These are phyloP conservation scores for Herpomyces periplanetae DNA, from an alignment of 2,329 filamentous ascomycete genomes.

Conservation along the genomic window DNA sequence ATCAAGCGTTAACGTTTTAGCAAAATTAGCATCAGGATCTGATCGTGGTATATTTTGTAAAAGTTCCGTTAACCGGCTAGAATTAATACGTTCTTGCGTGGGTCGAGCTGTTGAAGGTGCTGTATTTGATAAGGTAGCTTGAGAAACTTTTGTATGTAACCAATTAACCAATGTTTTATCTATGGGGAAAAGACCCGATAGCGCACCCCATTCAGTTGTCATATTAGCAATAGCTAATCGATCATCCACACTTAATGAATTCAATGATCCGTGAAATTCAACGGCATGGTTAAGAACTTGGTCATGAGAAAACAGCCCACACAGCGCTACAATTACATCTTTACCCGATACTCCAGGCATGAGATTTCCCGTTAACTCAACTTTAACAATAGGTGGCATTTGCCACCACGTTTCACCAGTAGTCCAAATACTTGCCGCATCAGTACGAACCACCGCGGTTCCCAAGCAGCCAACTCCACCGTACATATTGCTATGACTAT, in stretches of 20 bases:
- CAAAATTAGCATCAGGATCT: constrained; percentile 37
- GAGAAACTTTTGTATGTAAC: constrained; percentile 35
- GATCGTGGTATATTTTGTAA: constrained; percentile 22
- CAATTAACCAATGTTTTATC: constrained; percentile 29
- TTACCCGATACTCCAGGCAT: constrained; percentile 57
- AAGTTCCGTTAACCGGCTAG: constrained; percentile 30
- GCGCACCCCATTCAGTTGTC: constrained; percentile 41
- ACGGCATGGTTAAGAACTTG: constrained; percentile 70
- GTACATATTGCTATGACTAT: constrained; percentile 46
- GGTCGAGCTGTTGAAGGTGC: no score
- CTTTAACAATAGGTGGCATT: constrained; percentile 40
- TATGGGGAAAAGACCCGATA: constrained; percentile 39
- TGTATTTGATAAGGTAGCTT: constrained; percentile 17
- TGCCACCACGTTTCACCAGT: constrained; percentile 60
- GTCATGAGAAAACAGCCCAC: constrained; percentile 44
- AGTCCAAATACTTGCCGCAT: constrained; percentile 51
- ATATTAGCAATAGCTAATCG: constrained; percentile 39
- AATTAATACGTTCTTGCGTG: constrained; percentile 22
- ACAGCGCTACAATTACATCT: constrained; percentile 66
- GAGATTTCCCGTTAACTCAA: constrained; percentile 33
- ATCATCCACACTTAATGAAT: constrained; percentile 27
- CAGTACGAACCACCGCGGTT: constrained; percentile 47
- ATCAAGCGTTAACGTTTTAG: constrained; percentile 44
- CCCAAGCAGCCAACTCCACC: constrained; percentile 37
- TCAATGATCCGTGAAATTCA: constrained; percentile 51